phyloP scores from a whole-genome alignment of 345 rosid species.

The Salix dunnii region DNA sequence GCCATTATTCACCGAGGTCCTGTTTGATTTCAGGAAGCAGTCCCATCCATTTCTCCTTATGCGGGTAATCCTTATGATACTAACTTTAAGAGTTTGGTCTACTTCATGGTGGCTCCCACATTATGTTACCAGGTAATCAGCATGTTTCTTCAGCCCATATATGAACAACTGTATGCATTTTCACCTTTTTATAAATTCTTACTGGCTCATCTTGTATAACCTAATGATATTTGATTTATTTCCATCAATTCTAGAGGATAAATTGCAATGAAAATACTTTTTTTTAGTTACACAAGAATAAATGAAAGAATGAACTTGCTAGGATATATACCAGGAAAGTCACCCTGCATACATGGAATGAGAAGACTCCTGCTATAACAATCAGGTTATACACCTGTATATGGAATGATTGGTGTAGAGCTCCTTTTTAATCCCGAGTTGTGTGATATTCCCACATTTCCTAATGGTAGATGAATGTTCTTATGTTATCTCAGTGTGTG shows the following conservation, averaged over 20 bases:
- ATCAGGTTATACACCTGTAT: neutral
- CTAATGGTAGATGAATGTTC: neutral
- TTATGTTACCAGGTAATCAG: slow-evolving; percentile 87
- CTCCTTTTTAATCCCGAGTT: neutral
- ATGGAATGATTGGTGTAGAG: neutral
- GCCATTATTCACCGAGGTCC: slow-evolving; percentile 1
- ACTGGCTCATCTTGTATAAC: neutral
- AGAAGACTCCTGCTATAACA: neutral
- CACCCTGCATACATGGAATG: too few species aligned
- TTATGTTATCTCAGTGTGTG: neutral
- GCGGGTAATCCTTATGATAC: slow-evolving; percentile 42
- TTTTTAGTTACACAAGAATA: too few species aligned
- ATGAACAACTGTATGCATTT: neutral
- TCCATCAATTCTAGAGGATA: neutral
- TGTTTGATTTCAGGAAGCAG: slow-evolving; percentile 45
- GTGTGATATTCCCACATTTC: neutral
- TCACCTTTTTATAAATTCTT: neutral
- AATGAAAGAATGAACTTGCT: too few species aligned
- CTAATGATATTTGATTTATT: neutral
- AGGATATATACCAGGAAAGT: too few species aligned
- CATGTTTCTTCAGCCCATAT: neutral
- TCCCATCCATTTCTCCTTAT: slow-evolving; percentile 21
- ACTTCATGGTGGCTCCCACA: slow-evolving; percentile 97
- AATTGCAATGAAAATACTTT: neutral
- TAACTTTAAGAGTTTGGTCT: slow-evolving; percentile 71